These are phyloP conservation scores for Candida neerlandica DNA, from an alignment of 1,139 yeast genomes.

Conservation along the genomic window DNA sequence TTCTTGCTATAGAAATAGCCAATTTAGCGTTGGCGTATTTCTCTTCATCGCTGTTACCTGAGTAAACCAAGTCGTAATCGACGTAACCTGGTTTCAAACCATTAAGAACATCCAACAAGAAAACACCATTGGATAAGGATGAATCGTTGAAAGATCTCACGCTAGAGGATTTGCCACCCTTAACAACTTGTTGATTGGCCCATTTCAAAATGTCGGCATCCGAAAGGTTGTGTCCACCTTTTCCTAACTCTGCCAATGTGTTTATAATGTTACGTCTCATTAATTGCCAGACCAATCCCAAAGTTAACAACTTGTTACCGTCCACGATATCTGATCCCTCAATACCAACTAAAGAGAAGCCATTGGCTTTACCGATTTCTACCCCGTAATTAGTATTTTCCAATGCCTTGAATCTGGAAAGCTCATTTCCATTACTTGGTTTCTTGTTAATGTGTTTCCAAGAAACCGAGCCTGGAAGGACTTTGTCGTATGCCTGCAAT, in stretches of 20 bases:
- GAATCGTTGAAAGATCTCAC: conserved; percentile 87
- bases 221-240: conserved; percentile 57
- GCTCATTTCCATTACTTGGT: conserved; percentile 69
- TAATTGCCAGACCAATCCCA: conserved; percentile 98
- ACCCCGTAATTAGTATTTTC: conserved; percentile 97
- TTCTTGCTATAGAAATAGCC: conserved; percentile 98
- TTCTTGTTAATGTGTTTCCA: conserved; percentile 79
- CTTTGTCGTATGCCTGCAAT: conserved; percentile 93
- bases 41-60: conserved; percentile 76
- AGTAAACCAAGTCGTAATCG: conserved; percentile 86
- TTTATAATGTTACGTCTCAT: conserved; percentile 94
- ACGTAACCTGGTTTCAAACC: conserved; percentile 98
- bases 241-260: conserved; percentile 72
- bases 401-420: conserved; percentile 89
- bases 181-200: conserved; percentile 85
- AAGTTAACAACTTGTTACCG: conserved; percentile 84
- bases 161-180: conserved; percentile 73
- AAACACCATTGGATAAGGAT: conserved; percentile 72
- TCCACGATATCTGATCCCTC: conserved; percentile 98
- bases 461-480: conserved; percentile 89
- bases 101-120: conserved; percentile 84
- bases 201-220: conserved; percentile 88
- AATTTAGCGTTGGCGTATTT: conserved; percentile 91
- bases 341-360: conserved; percentile 93
- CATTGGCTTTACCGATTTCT: conserved; percentile 89